Evolutionary conservation across 2,329 filamentous ascomycete species (phyloP).

Genomic region (Aspergillus versicolor): DNA sequence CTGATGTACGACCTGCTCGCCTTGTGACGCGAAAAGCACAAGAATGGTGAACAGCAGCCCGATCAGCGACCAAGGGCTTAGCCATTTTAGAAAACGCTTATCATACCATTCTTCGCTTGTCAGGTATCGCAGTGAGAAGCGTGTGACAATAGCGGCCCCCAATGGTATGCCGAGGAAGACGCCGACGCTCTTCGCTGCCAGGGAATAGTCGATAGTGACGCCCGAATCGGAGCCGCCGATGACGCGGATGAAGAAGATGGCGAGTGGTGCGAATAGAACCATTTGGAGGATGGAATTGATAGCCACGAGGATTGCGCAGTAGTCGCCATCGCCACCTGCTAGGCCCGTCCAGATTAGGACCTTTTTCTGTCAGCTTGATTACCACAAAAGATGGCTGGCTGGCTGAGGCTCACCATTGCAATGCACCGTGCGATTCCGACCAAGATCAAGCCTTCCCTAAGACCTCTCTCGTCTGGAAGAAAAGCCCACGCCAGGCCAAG

Average conservation of each 20-base stretch:
- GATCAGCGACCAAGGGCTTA: constrained; percentile 73
- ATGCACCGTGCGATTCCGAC: constrained; percentile 85
- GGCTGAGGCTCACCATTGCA: constrained; percentile 66
- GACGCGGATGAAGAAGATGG: constrained; percentile 68
- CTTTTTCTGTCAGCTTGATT: constrained; percentile 26
- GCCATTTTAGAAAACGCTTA: constrained; percentile 65
- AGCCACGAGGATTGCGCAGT: constrained; percentile 78
- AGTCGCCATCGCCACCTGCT: constrained; percentile 74
- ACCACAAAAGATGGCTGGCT: not conserved
- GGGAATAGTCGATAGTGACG: constrained; percentile 57
- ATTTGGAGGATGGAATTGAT: constrained; percentile 75
- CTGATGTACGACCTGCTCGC: constrained; percentile 72
- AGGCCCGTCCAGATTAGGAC: constrained; percentile 75
- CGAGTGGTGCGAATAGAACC: constrained; percentile 68
- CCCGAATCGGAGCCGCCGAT: constrained; percentile 55
- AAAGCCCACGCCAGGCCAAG: constrained; percentile 52
- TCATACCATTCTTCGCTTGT: constrained; percentile 64
- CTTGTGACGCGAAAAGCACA: constrained; percentile 81
- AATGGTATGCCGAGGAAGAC: constrained; percentile 85
- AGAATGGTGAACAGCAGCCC: constrained; percentile 85
- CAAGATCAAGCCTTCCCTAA: constrained; percentile 69
- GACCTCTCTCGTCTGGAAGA: constrained; percentile 49
- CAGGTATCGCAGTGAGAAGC: constrained; percentile 59
- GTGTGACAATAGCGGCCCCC: constrained; percentile 73
- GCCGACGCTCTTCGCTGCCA: constrained; percentile 75